Evolutionary conservation across 73 alveolate genomes (phyloP), one percentile per base, ranked within the genome.

Genomic region (Paramecium pentaurelia): DNA sequence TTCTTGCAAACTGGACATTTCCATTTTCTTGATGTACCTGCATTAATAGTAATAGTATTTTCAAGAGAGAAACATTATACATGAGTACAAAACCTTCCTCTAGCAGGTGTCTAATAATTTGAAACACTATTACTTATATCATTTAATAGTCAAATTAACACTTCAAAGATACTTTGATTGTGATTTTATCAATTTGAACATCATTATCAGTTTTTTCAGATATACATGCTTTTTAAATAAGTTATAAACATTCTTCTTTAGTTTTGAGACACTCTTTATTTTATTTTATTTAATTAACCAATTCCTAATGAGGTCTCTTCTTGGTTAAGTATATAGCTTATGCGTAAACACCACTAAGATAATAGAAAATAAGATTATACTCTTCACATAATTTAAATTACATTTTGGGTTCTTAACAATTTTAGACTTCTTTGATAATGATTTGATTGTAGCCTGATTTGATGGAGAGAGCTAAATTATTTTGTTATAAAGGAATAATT

Each of bases 11-110:
- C 75, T 20, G 94, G 94, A 37, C 94, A 89, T 30, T 71, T 89
- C 94, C 94, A 89, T 22, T 89, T 89, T 73, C 91, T 89, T 27
- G 94, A 85, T 40, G 59, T 60, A 44, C 92, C 84, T 16, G 86
- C 94, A 14, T 84, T 89, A 18, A 89, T 70, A 7, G 88, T 77
- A 30, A 89, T 89, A 18, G 88, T 89, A 60, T 89, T 89, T 89
- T 89, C 94, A 18, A 89, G 75, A 16, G 92, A 71, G 45, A 89
- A 89, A 71, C 94, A 89, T 45, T 89, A 89, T 25, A 71, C 92
- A 49, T 89, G 94, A 25, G 49, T 71, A 73, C 94, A 89, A 59
- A 71, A 89, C 22, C 75, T 70, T 14, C 94, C 94, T 45, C 88
- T 47, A 27, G 94, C 94, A 44, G 94, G 94, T 16, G 94, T 89